Conservation (phyloP, 108 stramenopile genomes). For the Skeletonema tropicum region DNA sequence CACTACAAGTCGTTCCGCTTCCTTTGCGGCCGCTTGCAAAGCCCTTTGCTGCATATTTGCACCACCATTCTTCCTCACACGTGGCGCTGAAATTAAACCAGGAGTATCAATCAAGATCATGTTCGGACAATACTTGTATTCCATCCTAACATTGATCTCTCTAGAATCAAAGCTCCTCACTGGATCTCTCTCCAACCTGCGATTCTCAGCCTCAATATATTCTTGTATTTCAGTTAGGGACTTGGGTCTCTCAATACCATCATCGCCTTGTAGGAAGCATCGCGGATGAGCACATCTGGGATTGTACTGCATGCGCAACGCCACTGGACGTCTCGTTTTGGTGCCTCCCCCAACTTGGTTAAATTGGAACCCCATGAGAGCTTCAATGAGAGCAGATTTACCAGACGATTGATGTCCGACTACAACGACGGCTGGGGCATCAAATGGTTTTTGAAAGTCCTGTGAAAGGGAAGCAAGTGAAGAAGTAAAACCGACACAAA, state of each 20-base stretch:
- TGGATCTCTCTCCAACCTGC: conserved; percentile 85
- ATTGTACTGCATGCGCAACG: conserved; percentile 96
- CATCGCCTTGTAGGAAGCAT: conserved; percentile 81
- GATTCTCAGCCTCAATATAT: conserved; percentile 92
- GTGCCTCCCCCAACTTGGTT: conserved; percentile 96
- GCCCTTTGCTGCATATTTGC: conserved; percentile 81
- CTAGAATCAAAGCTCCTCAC: conserved; percentile 87
- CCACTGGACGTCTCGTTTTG: conserved; percentile 90
- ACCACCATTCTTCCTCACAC: conserved; percentile 56
- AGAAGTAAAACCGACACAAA: conserved; percentile 6
- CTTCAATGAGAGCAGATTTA: conserved; percentile 93
- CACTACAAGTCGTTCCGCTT: conserved; percentile 89
- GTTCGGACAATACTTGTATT: conserved; percentile 95
- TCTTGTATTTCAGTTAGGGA: conserved; percentile 72
- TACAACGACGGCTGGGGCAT: conserved; percentile 93
- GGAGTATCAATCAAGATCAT: conserved; percentile 96
- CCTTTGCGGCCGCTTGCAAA: conserved; percentile 73
- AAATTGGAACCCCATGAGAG: conserved; percentile 96
- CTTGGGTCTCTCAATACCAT: conserved; percentile 69
- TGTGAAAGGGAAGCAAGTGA: conserved; percentile 26
- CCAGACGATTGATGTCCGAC: conserved; percentile 94
- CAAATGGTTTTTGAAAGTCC: conserved; percentile 94
- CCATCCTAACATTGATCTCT: conserved; percentile 94
- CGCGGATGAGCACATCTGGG: conserved; percentile 79
- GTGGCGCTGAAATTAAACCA: conserved; percentile 83